These are phyloP conservation scores for Acanthamoeba comandoni DNA, from an alignment of 208 protist genomes.

Conservation along the genomic window DNA sequence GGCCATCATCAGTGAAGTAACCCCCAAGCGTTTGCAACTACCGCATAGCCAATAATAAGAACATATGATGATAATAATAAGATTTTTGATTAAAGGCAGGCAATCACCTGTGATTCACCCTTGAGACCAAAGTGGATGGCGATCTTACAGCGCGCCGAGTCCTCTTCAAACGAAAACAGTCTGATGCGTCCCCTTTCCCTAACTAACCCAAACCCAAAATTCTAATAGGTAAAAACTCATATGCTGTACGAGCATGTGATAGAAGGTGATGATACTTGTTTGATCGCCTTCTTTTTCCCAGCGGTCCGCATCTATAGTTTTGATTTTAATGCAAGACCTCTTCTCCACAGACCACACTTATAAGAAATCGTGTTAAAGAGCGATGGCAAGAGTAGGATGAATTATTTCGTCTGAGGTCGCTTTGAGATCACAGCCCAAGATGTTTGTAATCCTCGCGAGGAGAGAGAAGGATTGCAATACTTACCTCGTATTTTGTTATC, in stretches of 20 bases:
- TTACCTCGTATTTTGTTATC: slow-evolving; percentile 74
- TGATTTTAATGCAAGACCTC: slow-evolving; percentile 38
- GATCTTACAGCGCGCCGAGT: slow-evolving; percentile 60
- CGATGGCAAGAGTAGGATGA: neutral
- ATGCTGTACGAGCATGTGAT: neutral
- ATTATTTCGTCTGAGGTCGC: no score
- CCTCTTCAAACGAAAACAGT: slow-evolving; percentile 52
- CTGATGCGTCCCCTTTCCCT: slow-evolving; percentile 9
- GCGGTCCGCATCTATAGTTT: slow-evolving; percentile 68
- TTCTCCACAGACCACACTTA: slow-evolving; percentile 59
- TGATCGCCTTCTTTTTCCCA: slow-evolving; percentile 49
- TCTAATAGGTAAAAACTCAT: neutral
- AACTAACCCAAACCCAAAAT: neutral
- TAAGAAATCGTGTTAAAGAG: neutral
- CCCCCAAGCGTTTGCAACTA: neutral
- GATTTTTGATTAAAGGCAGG: neutral
- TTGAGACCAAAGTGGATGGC: slow-evolving; percentile 62
- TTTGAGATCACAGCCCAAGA: no score
- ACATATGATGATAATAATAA: neutral
- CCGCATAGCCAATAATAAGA: neutral
- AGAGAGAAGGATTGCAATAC: neutral
- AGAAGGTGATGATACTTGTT: neutral
- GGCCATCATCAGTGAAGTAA: no score
- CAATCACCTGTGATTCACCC: slow-evolving; percentile 39
- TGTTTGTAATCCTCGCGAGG: neutral